Evolutionary conservation across 108 stramenopile genomes (phyloP).

Genomic region (Asterionellopsis glacialis): DNA sequence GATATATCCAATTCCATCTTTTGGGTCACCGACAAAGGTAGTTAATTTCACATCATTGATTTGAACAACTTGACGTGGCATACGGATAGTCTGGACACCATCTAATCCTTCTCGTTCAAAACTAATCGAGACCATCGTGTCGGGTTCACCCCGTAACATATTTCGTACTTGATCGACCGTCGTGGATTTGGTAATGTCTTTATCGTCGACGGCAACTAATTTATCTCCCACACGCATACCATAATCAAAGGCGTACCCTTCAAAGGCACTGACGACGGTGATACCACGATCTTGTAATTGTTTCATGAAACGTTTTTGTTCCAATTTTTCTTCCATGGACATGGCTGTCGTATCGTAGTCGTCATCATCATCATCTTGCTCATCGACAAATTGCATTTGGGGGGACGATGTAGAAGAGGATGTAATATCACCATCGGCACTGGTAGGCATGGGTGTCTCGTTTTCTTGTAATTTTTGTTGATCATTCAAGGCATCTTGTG

Average conservation of each 20-base stretch:
- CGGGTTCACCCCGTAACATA: conserved; percentile 82
- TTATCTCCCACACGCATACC: conserved; percentile 83
- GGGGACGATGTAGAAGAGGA: conserved; percentile 3
- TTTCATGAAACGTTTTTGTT: conserved; percentile 27
- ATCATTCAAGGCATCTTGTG: conserved; percentile 39
- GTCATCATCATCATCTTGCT: conserved; percentile 33
- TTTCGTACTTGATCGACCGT: conserved; percentile 86
- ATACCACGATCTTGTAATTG: conserved; percentile 67
- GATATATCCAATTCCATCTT: conserved; percentile 89
- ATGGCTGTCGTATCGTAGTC: conserved; percentile 30
- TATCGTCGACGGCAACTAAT: conserved; percentile 73
- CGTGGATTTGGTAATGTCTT: conserved; percentile 35
- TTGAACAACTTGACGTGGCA: conserved; percentile 71
- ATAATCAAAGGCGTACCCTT: conserved; percentile 86
- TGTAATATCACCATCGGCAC: too few relatives aligned
- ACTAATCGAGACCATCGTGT: conserved; percentile 67
- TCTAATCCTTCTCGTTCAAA: conserved; percentile 69
- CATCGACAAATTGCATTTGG: conserved; percentile 1
- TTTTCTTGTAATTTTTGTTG: conserved; percentile 15
- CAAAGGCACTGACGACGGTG: conserved; percentile 88
- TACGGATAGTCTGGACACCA: conserved; percentile 53
- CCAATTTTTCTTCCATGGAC: conserved; percentile 18
- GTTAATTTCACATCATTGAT: conserved; percentile 83
- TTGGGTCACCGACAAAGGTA: conserved; percentile 68
- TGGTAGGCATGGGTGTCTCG: too few relatives aligned